Evolutionary conservation across 1,284 basidiomycete species (phyloP).

Genomic region (Vanrija pseudolonga): DNA sequence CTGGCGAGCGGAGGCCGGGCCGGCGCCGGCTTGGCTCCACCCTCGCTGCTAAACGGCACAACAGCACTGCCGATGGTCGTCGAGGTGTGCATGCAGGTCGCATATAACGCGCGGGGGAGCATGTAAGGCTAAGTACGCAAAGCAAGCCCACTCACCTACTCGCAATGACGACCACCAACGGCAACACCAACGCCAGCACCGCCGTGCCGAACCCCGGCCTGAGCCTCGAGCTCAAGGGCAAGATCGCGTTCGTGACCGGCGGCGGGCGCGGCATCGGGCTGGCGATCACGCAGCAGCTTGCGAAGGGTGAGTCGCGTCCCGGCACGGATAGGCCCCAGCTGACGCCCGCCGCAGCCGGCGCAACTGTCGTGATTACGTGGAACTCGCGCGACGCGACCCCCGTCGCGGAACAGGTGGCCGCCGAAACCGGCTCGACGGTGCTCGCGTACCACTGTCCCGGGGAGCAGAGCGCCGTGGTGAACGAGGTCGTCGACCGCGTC

Average conservation of each 20-base stretch:
- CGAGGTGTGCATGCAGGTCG: too few species aligned
- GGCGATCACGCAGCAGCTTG: constrained; percentile 29
- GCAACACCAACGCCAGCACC: constrained; percentile 5
- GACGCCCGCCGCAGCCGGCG: constrained; percentile 19
- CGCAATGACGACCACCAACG: constrained; percentile 12
- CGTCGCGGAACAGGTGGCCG: constrained; percentile 15
- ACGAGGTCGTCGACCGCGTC: constrained; percentile 26
- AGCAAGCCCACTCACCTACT: too few species aligned
- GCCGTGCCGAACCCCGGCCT: constrained; percentile 4
- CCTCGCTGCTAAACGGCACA: too few species aligned
- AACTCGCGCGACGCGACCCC: constrained; percentile 31
- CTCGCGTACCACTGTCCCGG: constrained; percentile 31
- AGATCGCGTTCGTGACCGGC: constrained; percentile 34
- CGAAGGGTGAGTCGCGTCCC: constrained; percentile 10
- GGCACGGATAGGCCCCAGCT: too few species aligned
- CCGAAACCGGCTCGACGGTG: too few species aligned
- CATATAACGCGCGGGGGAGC: too few species aligned
- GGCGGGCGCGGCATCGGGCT: constrained; percentile 35
- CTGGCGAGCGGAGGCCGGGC: too few species aligned
- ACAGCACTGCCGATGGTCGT: too few species aligned
- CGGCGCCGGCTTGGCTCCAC: too few species aligned
- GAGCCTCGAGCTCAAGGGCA: constrained; percentile 27
- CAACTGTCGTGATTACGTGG: constrained; percentile 38
- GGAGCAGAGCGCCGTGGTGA: constrained; percentile 24
- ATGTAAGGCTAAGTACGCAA: too few species aligned